Conservation (phyloP, 768 basidiomycete genomes). For the Macrolepiota albuminosa region DNA sequence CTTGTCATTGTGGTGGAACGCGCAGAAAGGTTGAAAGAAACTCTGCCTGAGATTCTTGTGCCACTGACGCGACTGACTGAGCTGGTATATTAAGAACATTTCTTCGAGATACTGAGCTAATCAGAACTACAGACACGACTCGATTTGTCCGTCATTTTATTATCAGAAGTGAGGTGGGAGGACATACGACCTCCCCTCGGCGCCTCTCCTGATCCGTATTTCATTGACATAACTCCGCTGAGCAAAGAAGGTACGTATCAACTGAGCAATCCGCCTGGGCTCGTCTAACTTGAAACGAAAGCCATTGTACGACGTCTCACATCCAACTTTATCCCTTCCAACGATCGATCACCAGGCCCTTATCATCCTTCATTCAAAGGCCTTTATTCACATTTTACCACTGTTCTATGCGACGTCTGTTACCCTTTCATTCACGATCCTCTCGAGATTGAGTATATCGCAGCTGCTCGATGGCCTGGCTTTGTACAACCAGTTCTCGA, state of each 20-base stretch:
- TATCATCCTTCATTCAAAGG: constrained; percentile 54
- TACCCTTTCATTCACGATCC: constrained; percentile 62
- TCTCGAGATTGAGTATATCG: constrained; percentile 68
- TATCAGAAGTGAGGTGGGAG: constrained; percentile 67
- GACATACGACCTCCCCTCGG: constrained; percentile 67
- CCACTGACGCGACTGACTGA: constrained; percentile 70
- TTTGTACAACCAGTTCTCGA: constrained; percentile 68
- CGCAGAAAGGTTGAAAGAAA: constrained; percentile 62
- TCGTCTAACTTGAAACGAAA: constrained; percentile 9
- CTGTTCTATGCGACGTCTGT: constrained; percentile 55
- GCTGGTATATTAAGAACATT: constrained; percentile 42
- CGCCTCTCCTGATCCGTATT: constrained; percentile 70
- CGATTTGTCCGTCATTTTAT: constrained; percentile 54
- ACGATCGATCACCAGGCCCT: constrained; percentile 13
- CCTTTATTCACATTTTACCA: constrained; percentile 61
- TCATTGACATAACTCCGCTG: constrained; percentile 48
- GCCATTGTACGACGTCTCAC: constrained; percentile 33
- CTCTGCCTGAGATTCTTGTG: constrained; percentile 59
- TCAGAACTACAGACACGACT: constrained; percentile 43
- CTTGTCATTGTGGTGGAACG: constrained; percentile 62
- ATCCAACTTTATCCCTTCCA: constrained; percentile 28
- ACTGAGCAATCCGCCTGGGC: neutral
- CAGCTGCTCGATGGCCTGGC: constrained; percentile 77
- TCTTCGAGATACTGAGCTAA: neutral
- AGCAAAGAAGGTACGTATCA: constrained; percentile 50